These are phyloP conservation scores for Debaryomyces singareniensis DNA, from an alignment of 1,139 yeast species.

Conservation along the genomic window DNA sequence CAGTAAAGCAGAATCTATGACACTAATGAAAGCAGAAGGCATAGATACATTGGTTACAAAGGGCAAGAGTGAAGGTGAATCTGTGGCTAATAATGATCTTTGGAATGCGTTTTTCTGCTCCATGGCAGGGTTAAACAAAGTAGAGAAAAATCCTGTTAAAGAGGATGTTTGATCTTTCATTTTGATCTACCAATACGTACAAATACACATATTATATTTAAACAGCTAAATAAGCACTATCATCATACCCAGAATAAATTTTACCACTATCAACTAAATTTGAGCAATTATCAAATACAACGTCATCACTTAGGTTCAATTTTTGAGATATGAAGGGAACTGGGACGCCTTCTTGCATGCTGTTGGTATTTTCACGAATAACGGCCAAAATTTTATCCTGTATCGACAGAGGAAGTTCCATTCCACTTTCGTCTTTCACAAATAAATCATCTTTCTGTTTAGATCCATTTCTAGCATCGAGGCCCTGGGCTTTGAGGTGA, in stretches of 20 bases:
- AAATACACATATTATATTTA: slow-evolving; percentile 9
- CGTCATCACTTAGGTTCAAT: slow-evolving; percentile 43
- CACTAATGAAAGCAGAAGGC: slow-evolving; percentile 33
- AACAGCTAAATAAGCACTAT: slow-evolving; percentile 50
- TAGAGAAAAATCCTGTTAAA: neutral
- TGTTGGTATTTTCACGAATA: slow-evolving; percentile 43
- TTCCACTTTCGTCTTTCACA: slow-evolving; percentile 33
- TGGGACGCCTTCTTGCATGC: slow-evolving; percentile 73
- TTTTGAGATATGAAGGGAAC: slow-evolving; percentile 53
- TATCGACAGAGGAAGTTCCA: slow-evolving; percentile 21
- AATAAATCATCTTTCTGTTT: slow-evolving; percentile 31
- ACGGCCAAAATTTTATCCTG: slow-evolving; percentile 43
- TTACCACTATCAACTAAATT: slow-evolving; percentile 59
- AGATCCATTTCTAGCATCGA: slow-evolving; percentile 8
- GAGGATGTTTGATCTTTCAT: neutral
- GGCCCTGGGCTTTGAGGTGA: slow-evolving; percentile 51
- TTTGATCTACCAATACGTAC: neutral
- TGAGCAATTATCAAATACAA: slow-evolving; percentile 43
- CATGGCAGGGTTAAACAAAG: slow-evolving; percentile 3
- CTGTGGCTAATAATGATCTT: slow-evolving; percentile 47
- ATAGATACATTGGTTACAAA: slow-evolving; percentile 36
- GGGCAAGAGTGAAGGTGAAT: slow-evolving; percentile 45
- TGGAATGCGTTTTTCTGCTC: slow-evolving; percentile 56
- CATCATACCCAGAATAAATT: slow-evolving; percentile 64
- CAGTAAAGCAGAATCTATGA: slow-evolving; percentile 29